A percentile compares a stretch with the other conserved stretches of the same genome.
phyloP scores from a whole-genome alignment of 1,139 yeast genomes.

The Scheffersomyces insectosa region DNA sequence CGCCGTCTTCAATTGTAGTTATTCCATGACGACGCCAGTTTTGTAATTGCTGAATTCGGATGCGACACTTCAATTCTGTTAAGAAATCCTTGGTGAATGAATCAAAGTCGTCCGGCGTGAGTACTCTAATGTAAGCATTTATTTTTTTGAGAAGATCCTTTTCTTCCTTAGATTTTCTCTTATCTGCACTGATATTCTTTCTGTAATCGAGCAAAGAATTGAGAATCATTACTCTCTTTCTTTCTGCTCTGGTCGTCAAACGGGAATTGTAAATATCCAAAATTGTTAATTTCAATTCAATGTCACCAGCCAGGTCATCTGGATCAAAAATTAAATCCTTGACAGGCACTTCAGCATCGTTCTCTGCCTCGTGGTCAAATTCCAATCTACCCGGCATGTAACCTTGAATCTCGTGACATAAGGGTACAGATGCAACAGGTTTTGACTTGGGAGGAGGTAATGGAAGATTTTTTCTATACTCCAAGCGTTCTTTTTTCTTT shows the following conservation, averaged over 20 bases:
- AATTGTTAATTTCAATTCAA: conserved; percentile 83
- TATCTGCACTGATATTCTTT: conserved; percentile 71
- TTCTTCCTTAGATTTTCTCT: conserved; percentile 85
- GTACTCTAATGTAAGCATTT: conserved; percentile 78
- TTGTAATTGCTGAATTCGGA: conserved; percentile 84
- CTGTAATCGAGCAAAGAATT: conserved; percentile 84
- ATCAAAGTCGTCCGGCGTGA: conserved; percentile 80
- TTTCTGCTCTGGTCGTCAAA: conserved; percentile 87
- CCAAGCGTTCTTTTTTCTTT: conserved; percentile 70
- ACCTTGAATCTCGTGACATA: conserved; percentile 96
- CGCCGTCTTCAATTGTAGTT: conserved; percentile 79
- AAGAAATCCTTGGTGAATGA: conserved; percentile 70
- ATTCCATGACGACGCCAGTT: conserved; percentile 92
- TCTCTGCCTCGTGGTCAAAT: conserved; percentile 93
- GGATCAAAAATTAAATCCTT: conserved; percentile 96
- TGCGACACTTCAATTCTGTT: conserved; percentile 75
- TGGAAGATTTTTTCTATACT: conserved; percentile 60
- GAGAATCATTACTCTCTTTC: conserved; percentile 77
- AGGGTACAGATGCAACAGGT: conserved; percentile 89
- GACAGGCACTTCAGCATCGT: conserved; percentile 91
- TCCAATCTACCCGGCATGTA: conserved; percentile 98
- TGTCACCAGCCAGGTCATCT: conserved; percentile 84
- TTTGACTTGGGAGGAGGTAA: conserved; percentile 79
- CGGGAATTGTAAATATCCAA: conserved; percentile 88
- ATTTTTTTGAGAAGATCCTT: conserved; percentile 74